Evolutionary conservation across 2,329 filamentous ascomycete species (phyloP), one percentile per base, ranked within the genome.

Genomic region (Fonsecaea monophora): DNA sequence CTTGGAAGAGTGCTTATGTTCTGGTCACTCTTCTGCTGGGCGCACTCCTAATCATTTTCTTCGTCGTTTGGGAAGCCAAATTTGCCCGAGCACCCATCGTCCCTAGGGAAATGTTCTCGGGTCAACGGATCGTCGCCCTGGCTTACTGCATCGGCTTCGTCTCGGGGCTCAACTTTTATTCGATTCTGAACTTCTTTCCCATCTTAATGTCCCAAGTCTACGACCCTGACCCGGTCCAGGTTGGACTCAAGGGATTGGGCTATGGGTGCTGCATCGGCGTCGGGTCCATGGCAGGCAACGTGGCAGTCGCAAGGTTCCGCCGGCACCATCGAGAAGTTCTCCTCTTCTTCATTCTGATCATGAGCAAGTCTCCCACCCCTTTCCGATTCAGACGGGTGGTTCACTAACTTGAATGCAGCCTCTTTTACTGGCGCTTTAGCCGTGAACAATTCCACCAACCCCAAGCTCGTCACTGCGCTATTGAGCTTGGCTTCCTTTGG

Each of bases 211-310:
- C 37, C 4, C 42, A 56, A 34, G 48, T 68, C 40, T 68, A 61
- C n/a, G 42, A 68, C 7, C 85, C 90, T 68, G 65, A 64, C 68
- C 87, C 87, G 0, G 76, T 88, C 18, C 82, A 81, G 32, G 84
- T 90, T 61, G 89, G 89, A n/a, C 77, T 91, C 64, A 84, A 88
- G 64, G 86, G 86, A 45, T 75, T 91, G 5, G 87, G 89, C 1
- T 83, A 90, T 67, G 87, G 86, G 1, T 86, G 90, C 64, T 82
- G 83, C n/a, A 88, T 90, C 72, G 81, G 90, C 35, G 77, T 77
- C 34, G 89, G 89, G 9, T 87, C 88, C 32, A 83, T 83, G 60
- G 79, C 89, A 66, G 83, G 85, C 2, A 80, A 90, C 2, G 80
- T 82, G 64, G 77, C 89, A 3, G 80, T 91, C 25, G 85, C 84